Evolutionary conservation across 148 eudicot species (phyloP), one percentile per base, ranked within the genome.

Genomic region (Rhododendron mucronatum): DNA sequence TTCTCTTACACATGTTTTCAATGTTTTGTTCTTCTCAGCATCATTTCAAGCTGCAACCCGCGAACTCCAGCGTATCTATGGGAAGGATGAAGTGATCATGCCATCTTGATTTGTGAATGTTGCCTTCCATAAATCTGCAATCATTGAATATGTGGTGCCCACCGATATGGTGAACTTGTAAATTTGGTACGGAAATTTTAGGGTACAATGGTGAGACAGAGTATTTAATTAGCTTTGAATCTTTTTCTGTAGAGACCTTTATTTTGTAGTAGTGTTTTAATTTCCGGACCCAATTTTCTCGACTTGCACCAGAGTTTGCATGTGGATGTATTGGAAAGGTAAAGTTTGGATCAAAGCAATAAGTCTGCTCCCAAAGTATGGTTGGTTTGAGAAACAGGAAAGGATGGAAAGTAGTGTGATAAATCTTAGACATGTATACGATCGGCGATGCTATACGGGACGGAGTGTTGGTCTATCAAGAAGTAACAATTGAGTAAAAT

Each of bases 31-130:
- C 85, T 67, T 65, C 57, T 67, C 85, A 83, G 85, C 78, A 67
- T 83, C 85, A 45, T 83, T 44, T 83, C 21, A 65, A 67, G 84
- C 84, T 44, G 84, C 84, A 61, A 83, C 76, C 30, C 44, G 44
- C 13, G 85, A 83, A 67, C 77, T 83, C 15, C 78, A 83, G 59
- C 78, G 57, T 44, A 83, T 67, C 21, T 65, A 44, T 83, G 77
- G 85, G 75, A 67, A 67, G 59, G 78, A 83, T 67, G 85, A 83
- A 83, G 39, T 65, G 78, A 16, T 16, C 59, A 28, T 67, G 39
- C 85, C 85, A 45, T 41, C 78, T 83, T 65, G 57, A 83, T 44
- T 33, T 65, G 35, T 26, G 85, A 67, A 67, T 59, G 2, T 44
- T 41, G 53, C 84, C 84, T 63, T 15, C 41, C 5, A 13, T 39